A percentile compares a stretch with the other conserved stretches of the same genome.
These are phyloP conservation scores for Hylodesmum podocarpum DNA, from an alignment of 306 rosid species.

Conservation along the genomic window DNA sequence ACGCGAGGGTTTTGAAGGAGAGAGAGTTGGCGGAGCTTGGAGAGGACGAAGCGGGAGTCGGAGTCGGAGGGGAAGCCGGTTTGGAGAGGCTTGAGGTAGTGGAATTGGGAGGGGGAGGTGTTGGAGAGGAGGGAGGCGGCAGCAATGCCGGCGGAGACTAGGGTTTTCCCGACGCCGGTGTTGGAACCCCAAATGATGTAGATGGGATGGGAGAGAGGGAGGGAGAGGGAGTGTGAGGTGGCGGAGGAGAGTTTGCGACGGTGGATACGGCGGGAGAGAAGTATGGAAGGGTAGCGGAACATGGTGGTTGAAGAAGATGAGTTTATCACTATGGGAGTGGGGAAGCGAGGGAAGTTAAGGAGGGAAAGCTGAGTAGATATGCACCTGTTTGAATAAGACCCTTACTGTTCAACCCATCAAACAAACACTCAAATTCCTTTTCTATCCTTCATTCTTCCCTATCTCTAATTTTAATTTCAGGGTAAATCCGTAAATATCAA, in stretches of 20 bases:
- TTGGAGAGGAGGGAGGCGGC: conserved; percentile 55
- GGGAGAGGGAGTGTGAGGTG: conserved; percentile 32
- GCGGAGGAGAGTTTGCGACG: conserved; percentile 38
- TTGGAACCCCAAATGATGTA: conserved; percentile 85
- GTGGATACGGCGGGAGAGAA: conserved; percentile 32
- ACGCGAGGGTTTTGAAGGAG: conserved; percentile 34
- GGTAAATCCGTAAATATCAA: no score
- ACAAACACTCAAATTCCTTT: no score
- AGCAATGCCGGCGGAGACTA: conserved; percentile 88
- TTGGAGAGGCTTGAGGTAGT: conserved; percentile 86
- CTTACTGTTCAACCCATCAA: no score
- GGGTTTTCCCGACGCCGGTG: conserved; percentile 92
- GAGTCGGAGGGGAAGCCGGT: conserved; percentile 91
- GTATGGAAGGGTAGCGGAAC: conserved; percentile 31
- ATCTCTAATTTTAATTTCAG: no score
- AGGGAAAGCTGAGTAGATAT: background rate
- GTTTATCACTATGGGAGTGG: background rate
- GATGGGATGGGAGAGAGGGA: conserved; percentile 77
- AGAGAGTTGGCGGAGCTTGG: conserved; percentile 46
- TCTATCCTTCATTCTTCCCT: no score
- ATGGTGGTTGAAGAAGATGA: background rate
- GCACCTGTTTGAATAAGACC: background rate
- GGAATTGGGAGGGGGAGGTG: conserved; percentile 46
- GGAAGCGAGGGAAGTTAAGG: background rate
- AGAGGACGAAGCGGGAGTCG: conserved; percentile 75